Base-by-base conservation (phyloP, 805 yeast genomes). In the Candida pseudofarinosa region DNA sequence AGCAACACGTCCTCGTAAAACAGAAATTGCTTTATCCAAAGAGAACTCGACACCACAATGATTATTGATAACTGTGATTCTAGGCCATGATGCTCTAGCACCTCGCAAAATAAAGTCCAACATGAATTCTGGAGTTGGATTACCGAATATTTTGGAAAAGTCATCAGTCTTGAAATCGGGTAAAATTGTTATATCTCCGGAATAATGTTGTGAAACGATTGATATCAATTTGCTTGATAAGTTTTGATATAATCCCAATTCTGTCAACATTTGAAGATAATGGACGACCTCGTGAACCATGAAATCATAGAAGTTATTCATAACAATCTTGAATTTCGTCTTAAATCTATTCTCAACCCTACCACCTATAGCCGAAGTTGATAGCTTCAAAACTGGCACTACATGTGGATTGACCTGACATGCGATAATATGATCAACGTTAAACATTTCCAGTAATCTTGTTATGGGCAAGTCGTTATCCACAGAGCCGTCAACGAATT, bases 401-500 rank as follows among this genome's bases (percentile, higher is more conserved):
- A 93, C 95, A 59, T 93, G 99, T 0, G 97, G 95, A 57, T 93
- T 93, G 1, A 93, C 99, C 60, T 93, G 99, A 37, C 96, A 91
- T 0, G 97, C 99, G 52, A 93, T 89, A 48, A 93, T 90, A 61
- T 93, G 97, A 59, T 93, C 96, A 23, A 93, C 97, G 56, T 93
- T 91, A 62, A 93, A 93, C 96, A 93, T 89, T 59, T 93, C 99
- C 16, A 95, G 84, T 17, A 93, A 70, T 51, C 97, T 76, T 1
- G 95, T 76, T 19, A 89, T 83, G 3, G 99, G 99, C 40, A 93
- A 67, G 61, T 93, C 99, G 49, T 88, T 87, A 56, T 91, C 95
- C 5, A 93, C 96, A 0, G 97, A 88, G 0, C 99, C 99, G 62
- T 93, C 99, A 23, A 93, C 90, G 63, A 85, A 93, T 53, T 85